These are phyloP conservation scores for Barbatosphaeria neglecta DNA, from an alignment of 495 filamentous ascomycete species.

Conservation along the genomic window DNA sequence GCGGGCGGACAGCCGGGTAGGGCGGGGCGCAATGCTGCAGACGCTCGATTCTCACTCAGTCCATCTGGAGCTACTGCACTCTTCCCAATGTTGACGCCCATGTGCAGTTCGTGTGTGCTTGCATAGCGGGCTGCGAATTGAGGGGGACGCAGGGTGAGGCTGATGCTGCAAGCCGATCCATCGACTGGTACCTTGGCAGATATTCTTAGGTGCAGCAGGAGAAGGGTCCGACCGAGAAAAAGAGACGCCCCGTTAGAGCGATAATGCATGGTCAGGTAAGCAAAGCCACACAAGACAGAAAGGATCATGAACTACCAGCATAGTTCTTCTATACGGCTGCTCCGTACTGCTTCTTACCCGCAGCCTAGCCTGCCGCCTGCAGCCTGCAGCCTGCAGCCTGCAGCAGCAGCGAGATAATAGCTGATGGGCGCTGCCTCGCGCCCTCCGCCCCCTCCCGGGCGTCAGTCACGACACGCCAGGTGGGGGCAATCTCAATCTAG, in stretches of 20 bases:
- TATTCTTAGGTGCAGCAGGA: background rate
- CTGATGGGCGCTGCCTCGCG: background rate
- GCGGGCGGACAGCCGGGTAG: background rate
- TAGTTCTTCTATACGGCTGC: too few species aligned
- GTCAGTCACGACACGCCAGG: background rate
- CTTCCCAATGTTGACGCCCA: background rate
- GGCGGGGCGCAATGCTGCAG: background rate
- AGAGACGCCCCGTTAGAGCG: too few species aligned
- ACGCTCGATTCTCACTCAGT: background rate
- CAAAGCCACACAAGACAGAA: too few species aligned
- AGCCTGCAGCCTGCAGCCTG: background rate
- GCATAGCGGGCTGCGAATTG: background rate
- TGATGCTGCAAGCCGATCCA: background rate
- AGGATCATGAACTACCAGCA: too few species aligned
- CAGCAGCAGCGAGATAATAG: too few species aligned
- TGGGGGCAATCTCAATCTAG: too few species aligned
- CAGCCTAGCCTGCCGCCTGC: background rate
- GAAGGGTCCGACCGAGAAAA: background rate
- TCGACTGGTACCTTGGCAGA: too few species aligned
- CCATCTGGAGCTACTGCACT: background rate
- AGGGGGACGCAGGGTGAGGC: background rate
- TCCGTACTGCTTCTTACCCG: too few species aligned
- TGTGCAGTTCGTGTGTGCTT: background rate
- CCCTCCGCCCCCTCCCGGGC: background rate
- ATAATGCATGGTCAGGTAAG: background rate